Conservation (phyloP, 2,329 filamentous ascomycete species). For the Byssothecium circinans region DNA sequence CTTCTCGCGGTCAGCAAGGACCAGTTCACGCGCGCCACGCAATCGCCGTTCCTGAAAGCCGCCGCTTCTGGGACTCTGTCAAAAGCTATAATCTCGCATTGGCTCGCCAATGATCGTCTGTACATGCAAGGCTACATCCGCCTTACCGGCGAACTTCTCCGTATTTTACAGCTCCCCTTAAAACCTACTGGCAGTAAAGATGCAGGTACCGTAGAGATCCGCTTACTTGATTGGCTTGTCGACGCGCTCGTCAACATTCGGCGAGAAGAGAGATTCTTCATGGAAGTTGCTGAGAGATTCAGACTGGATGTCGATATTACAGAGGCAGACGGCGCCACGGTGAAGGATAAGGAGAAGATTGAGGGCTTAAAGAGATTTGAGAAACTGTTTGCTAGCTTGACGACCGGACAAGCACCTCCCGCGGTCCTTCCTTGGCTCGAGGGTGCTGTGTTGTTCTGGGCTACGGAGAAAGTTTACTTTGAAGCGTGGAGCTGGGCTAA, state of each 20-base stretch:
- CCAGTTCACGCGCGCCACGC: slow-evolving; percentile 34
- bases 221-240: slow-evolving; percentile 35
- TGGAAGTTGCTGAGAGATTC: slow-evolving; percentile 34
- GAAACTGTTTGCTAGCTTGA: slow-evolving; percentile 24
- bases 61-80: slow-evolving; percentile 36
- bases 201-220: slow-evolving; percentile 19
- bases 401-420: slow-evolving; percentile 3
- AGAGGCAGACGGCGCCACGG: neutral
- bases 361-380: slow-evolving; percentile 36
- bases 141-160: slow-evolving; percentile 26
- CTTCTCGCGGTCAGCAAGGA: slow-evolving; percentile 29
- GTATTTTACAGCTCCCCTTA: slow-evolving; percentile 15
- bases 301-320: slow-evolving; percentile 22
- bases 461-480: slow-evolving; percentile 40
- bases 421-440: slow-evolving; percentile 35
- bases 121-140: slow-evolving; percentile 39
- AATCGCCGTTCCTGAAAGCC: slow-evolving; percentile 31
- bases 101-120: slow-evolving; percentile 39
- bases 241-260: slow-evolving; percentile 36
- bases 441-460: slow-evolving; percentile 35
- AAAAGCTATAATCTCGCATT: slow-evolving; percentile 33
- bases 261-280: slow-evolving; percentile 34
- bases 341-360: slow-evolving; percentile 21
- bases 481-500: slow-evolving; percentile 40
- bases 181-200: slow-evolving; percentile 16